phyloP scores from a whole-genome alignment of 257 asterid genomes.

The Fraxinus anomala region DNA sequence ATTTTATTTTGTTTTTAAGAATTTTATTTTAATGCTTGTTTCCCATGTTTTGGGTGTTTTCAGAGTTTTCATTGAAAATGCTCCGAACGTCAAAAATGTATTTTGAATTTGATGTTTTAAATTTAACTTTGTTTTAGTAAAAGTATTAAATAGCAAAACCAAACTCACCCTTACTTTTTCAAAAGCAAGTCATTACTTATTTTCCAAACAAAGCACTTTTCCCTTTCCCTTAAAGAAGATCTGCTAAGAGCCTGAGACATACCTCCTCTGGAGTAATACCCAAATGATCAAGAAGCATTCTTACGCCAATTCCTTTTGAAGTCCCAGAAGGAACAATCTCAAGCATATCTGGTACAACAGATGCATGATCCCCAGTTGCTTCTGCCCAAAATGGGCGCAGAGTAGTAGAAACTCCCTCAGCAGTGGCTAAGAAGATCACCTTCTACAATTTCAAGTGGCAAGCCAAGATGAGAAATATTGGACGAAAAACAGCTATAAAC shows the following conservation, averaged over 20 bases:
- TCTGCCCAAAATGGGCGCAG: slow-evolving; percentile 83
- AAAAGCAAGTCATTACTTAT: too few species aligned
- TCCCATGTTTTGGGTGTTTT: too few species aligned
- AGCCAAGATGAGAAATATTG: slow-evolving; percentile 24
- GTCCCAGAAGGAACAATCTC: slow-evolving; percentile 91
- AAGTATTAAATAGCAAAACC: too few species aligned
- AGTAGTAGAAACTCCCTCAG: slow-evolving; percentile 70
- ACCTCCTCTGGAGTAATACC: slow-evolving; percentile 87
- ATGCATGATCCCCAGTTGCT: slow-evolving; percentile 72
- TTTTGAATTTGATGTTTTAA: too few species aligned
- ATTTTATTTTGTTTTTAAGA: too few species aligned
- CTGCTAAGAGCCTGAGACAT: slow-evolving; percentile 13
- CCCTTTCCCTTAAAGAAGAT: not conserved
- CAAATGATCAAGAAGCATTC: slow-evolving; percentile 83
- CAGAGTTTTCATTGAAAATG: too few species aligned
- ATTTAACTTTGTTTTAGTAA: too few species aligned
- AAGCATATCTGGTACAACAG: slow-evolving; percentile 85
- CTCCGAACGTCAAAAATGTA: too few species aligned
- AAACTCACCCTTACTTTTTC: too few species aligned
- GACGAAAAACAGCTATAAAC: not conserved
- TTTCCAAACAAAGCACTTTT: not conserved
- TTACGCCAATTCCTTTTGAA: slow-evolving; percentile 88
- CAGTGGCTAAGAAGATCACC: slow-evolving; percentile 77
- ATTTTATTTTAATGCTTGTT: too few species aligned
- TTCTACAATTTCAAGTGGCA: slow-evolving; percentile 52